Base-by-base conservation (phyloP, 768 basidiomycete genomes). In the Podaxis pistillaris region DNA sequence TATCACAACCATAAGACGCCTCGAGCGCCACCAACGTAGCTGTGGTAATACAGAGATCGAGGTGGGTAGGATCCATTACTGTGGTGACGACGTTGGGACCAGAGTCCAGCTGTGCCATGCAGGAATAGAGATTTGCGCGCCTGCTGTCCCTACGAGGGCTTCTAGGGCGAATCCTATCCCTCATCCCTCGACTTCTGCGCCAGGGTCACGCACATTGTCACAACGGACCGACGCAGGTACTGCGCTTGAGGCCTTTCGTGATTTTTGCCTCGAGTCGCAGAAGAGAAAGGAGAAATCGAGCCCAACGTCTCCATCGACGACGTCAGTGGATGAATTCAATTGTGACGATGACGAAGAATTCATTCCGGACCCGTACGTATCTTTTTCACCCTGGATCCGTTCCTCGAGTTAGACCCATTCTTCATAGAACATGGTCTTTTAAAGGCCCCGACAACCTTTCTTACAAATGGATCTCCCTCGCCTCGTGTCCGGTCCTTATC, bases 401-500 rank as follows among this genome's bases (percentile, higher is more conserved):
- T 12, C 28, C 24, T 17, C 22, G 3, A 57, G 36, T 38, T n/a
- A 19, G 24, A n/a, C 17, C 56, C 76, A 22, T 26, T 26, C 77
- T 41, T 73, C 73, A 9, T 78, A 79, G 78, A 68, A 72, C 38
- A 76, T 81, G 61, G 69, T 63, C 3, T 72, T 76, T 6, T 72
- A 78, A 17, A 75, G 79, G 63, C 64, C 65, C 17, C 66, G 70
- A 62, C 65, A 69, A 33, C 77, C 78, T 63, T 74, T 69, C 57
- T 78, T 79, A 78, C 75, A 78, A 58, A 66, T 81, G 56, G 72
- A 75, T 63, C 64, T 76, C 17, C 73, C 71, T 75, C 67, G 15
- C 79, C 76, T 15, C 73, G 75, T 22, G 78, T 78, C 67, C 61
- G 72, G 64, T 63, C 22, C 66, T 79, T 8, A 63, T 75, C 3